A percentile compares a stretch with the other conserved stretches of the same genome.
phyloP scores from a whole-genome alignment of 768 basidiomycete genomes.

The Boletus insuetus region DNA sequence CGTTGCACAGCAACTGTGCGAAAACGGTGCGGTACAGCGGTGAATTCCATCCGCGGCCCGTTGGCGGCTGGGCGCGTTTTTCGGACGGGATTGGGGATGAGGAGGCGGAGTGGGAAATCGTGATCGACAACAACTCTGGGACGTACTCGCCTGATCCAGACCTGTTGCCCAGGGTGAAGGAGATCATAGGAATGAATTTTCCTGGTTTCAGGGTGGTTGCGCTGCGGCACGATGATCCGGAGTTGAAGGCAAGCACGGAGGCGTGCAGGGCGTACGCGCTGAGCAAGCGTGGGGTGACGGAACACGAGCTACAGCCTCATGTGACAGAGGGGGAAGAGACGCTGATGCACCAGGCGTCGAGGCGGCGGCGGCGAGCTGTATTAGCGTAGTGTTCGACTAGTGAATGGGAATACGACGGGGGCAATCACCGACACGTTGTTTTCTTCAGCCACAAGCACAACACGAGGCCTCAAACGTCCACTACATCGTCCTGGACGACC shows the following conservation, averaged over 20 bases:
- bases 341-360: conserved; percentile 34
- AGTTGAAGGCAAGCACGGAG: conserved; percentile 55
- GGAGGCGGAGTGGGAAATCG: conserved; percentile 71
- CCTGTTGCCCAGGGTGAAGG: conserved; percentile 59
- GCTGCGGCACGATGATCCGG: conserved; percentile 53
- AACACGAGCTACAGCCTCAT: conserved; percentile 66
- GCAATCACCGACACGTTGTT: no score
- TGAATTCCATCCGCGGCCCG: conserved; percentile 76
- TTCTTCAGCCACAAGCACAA: not conserved
- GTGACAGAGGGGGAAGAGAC: conserved; percentile 52
- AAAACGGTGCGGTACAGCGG: conserved; percentile 68
- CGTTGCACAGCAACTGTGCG: conserved; percentile 74
- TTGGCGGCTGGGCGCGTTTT: conserved; percentile 66
- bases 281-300: conserved; percentile 53
- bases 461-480: conserved; percentile 26
- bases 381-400: not conserved
- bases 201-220: conserved; percentile 57
- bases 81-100: conserved; percentile 51
- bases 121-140: conserved; percentile 84
- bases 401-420: conserved; percentile 23
- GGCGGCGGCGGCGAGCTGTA: not conserved
- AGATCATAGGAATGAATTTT: conserved; percentile 72
- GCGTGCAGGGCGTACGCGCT: conserved; percentile 68
- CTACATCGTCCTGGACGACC: no score
- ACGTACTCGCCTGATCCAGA: conserved; percentile 75